Base-by-base conservation (phyloP, 2,329 filamentous ascomycete species). In the Simplicillium sp. region DNA sequence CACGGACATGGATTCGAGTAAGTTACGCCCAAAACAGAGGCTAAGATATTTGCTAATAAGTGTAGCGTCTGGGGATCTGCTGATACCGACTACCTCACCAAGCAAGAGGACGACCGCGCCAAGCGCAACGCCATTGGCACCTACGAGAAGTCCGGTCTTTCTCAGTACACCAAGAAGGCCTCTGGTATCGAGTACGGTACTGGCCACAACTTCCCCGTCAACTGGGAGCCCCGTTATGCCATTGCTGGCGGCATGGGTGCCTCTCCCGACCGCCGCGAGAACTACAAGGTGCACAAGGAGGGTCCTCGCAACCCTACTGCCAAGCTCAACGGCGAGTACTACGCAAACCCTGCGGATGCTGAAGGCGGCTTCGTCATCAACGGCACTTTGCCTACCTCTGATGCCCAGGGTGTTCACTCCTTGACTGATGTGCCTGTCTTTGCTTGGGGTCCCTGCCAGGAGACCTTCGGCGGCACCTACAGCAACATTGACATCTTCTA, bases 1-100 rank as follows among this genome's bases (percentile, higher is more conserved):
- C 87, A 92, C 68, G 87, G 87, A 34, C 87, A 94, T 64, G 87
- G 87, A 41, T 94, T 94, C 57, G 87, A 89, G 60, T 66, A 49
- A 50, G 62, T 50, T 11, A n/a, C 5, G 3, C 7, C 1, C 2
- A 33, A 0, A 11, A 12, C 25, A 25, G 7, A 18, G 2, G 3
- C 31, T 31, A 25, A 45, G 29, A 20, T 25, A 9, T 28, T 36
- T 11, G 29, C 38, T 46, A 46, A 42, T 45, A 35, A 11, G 41
- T 25, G 20, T 25, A 63, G 60, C 51, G 87, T 94, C 50, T 89
- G 82, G 57, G 87, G 87, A 47, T 80, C 73, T 47, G 84, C 87
- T 37, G 87, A 94, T 55, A 92, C 86, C 14, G 68, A 83, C 56
- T 92, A 89, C 62, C 70, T 90, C 36, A 66, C 74, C 13, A 72